These are phyloP conservation scores for Malus sieversii DNA, from an alignment of 306 rosid species.

Conservation along the genomic window DNA sequence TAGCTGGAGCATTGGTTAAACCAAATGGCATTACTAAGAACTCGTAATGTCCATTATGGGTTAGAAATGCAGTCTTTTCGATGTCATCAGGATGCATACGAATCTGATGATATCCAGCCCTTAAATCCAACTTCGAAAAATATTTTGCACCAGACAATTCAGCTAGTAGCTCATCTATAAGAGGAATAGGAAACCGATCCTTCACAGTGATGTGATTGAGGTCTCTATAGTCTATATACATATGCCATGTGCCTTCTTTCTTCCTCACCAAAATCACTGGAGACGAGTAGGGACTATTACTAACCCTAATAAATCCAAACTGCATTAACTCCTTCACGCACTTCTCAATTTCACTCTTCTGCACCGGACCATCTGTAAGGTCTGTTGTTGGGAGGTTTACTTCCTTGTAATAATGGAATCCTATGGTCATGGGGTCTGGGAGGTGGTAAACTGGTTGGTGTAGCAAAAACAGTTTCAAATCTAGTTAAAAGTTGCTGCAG, in stretches of 20 bases:
- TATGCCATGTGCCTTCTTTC: not conserved
- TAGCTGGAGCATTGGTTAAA: no score
- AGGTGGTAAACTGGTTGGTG: no score
- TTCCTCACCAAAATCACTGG: not conserved
- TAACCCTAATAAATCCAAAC: no score
- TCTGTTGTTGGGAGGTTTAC: no score
- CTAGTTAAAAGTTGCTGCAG: no score
- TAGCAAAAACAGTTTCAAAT: no score
- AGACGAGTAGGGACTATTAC: no score
- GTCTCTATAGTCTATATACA: not conserved
- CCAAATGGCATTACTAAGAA: not conserved
- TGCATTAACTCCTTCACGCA: no score
- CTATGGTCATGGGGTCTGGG: no score
- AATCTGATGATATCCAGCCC: not conserved
- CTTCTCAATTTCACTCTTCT: no score
- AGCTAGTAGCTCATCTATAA: not conserved
- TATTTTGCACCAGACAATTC: not conserved
- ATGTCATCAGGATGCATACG: not conserved
- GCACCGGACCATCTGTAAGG: no score
- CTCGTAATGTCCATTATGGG: not conserved
- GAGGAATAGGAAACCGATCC: not conserved
- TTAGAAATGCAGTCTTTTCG: not conserved
- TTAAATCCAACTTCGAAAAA: not conserved
- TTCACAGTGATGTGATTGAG: not conserved
- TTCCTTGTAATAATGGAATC: no score